These are phyloP conservation scores for Magnolia sinica DNA, from an alignment of 164 flowering plant genomes.

Conservation along the genomic window DNA sequence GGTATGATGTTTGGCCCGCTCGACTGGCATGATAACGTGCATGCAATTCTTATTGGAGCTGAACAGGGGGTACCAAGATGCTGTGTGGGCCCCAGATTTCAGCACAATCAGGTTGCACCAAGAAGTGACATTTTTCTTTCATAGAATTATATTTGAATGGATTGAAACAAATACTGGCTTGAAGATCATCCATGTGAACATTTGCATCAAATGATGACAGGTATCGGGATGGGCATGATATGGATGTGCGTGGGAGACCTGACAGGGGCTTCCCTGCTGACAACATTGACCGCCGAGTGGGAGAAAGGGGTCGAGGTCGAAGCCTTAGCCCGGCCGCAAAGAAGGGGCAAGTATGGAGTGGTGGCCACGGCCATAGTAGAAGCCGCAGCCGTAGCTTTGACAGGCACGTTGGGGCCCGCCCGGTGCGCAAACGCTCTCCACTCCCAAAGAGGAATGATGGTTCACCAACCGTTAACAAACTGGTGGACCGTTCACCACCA, in stretches of 20 bases:
- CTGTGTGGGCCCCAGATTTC: not conserved
- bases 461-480: slow-evolving; percentile 5
- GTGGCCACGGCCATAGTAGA: slow-evolving; percentile 21
- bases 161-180: not conserved
- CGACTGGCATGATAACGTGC: not conserved
- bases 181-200: not conserved
- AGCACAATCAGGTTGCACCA: not conserved
- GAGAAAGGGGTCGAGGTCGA: not conserved
- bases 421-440: slow-evolving; percentile 6
- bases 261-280: slow-evolving; percentile 7
- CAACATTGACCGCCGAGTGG: slow-evolving; percentile 6
- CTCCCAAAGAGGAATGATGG: slow-evolving; percentile 4
- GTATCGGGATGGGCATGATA: not conserved
- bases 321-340: slow-evolving; percentile 15
- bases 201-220: not conserved
- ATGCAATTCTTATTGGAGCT: too few species aligned
- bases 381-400: slow-evolving; percentile 32
- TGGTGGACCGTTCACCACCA: slow-evolving; percentile 13
- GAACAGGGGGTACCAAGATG: too few species aligned
- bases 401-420: slow-evolving; percentile 17
- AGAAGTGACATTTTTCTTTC: not conserved
- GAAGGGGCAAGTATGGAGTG: slow-evolving; percentile 8
- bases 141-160: not conserved
- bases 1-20: slow-evolving; percentile 17
- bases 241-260: slow-evolving; percentile 13